Evolutionary conservation across 768 basidiomycete genomes (phyloP).

Genomic region (Serendipita sp.): DNA sequence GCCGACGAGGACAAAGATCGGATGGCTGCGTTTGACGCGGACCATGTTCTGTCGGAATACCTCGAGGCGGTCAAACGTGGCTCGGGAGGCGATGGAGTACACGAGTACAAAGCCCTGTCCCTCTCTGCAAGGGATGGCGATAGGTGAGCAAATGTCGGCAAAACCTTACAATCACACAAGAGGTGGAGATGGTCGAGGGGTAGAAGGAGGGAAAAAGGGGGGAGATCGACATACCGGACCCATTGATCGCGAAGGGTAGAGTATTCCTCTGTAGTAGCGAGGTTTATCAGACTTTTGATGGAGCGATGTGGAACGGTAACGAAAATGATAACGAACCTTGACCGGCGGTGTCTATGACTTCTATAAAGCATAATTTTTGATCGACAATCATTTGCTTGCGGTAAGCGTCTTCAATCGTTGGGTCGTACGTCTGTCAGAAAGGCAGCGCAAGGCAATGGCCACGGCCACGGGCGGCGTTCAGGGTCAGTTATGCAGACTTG

Average conservation of each 20-base stretch:
- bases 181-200: background rate
- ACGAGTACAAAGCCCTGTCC: slow-evolving; percentile 97
- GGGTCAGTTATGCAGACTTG: background rate
- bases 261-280: slow-evolving; percentile 61
- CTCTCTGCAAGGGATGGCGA: slow-evolving; percentile 36
- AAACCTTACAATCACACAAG: background rate
- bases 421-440: slow-evolving; percentile 69
- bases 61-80: slow-evolving; percentile 79
- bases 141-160: slow-evolving; percentile 5
- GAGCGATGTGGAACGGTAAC: slow-evolving; percentile 6
- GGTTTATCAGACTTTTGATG: slow-evolving; percentile 7
- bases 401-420: slow-evolving; percentile 97
- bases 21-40: slow-evolving; percentile 70
- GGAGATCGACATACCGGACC: slow-evolving; percentile 49
- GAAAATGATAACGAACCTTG: slow-evolving; percentile 47
- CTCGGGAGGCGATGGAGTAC: slow-evolving; percentile 89
- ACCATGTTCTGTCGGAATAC: slow-evolving; percentile 81
- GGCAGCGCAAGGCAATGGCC: slow-evolving; percentile 4
- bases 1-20: slow-evolving; percentile 86
- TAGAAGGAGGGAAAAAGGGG: slow-evolving; percentile 6
- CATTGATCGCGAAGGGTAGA: slow-evolving; percentile 93
- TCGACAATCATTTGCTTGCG: slow-evolving; percentile 89
- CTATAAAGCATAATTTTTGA: slow-evolving; percentile 87
- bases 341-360: slow-evolving; percentile 94
- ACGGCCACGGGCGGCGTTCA: slow-evolving; percentile 3